phyloP scores from a whole-genome alignment of 192 early-diverging fungal genomes.

The Podila verticillata region DNA sequence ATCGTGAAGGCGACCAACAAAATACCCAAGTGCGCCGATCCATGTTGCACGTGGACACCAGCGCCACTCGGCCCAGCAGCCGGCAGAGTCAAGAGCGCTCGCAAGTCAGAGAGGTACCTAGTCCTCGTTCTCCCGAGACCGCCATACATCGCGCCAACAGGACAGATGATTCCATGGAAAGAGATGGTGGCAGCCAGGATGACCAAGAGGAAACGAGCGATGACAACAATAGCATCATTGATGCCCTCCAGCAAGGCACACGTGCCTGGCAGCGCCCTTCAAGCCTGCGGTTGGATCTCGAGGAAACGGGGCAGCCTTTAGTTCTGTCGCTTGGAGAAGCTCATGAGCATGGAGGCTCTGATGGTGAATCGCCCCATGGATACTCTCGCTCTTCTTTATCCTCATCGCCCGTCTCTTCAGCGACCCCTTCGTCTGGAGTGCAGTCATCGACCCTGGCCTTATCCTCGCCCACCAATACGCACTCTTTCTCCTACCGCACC shows the following conservation, averaged over 20 bases:
- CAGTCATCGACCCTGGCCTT: neutral
- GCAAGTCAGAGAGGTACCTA: conserved; percentile 1
- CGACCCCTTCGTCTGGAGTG: neutral
- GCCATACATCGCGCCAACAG: neutral
- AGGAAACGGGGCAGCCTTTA: neutral
- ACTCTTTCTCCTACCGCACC: conserved; percentile 22
- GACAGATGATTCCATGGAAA: neutral
- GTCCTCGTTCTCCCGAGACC: neutral
- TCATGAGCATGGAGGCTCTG: neutral
- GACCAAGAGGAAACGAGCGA: neutral
- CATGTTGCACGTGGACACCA: conserved; percentile 35
- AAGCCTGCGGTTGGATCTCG: conserved; percentile 12
- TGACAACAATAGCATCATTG: conserved; percentile 7
- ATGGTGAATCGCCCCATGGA: neutral
- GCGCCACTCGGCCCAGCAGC: conserved; percentile 14
- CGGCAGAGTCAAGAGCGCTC: conserved; percentile 11
- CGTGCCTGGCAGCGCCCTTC: conserved; percentile 34
- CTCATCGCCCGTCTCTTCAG: neutral
- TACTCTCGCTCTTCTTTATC: neutral
- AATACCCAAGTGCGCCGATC: conserved; percentile 9
- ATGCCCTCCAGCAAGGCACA: conserved; percentile 27
- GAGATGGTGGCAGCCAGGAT: neutral
- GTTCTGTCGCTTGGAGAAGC: neutral
- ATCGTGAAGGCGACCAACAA: neutral
- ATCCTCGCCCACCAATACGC: conserved; percentile 24